phyloP scores from a whole-genome alignment of 2,329 filamentous ascomycete species.

The Botrytis medusae region DNA sequence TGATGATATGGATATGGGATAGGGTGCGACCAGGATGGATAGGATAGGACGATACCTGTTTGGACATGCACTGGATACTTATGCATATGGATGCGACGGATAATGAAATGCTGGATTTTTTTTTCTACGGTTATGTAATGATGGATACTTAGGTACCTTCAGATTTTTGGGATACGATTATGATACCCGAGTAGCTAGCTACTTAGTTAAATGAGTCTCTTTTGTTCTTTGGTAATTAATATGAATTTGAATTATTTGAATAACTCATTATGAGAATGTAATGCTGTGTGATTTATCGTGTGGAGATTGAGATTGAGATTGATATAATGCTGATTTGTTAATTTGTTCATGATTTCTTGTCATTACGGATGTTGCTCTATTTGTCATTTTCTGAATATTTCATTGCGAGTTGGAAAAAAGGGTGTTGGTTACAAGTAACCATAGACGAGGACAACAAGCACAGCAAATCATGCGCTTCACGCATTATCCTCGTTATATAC shows the following conservation, averaged over 20 bases:
- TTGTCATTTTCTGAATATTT: too few relatives aligned
- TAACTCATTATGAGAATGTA: background rate
- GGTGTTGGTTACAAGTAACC: too few relatives aligned
- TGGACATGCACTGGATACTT: background rate
- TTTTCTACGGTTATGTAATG: background rate
- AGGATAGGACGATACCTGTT: background rate
- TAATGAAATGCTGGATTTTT: background rate
- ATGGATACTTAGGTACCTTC: background rate
- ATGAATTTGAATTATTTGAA: background rate
- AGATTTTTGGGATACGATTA: background rate
- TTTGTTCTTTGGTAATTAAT: background rate
- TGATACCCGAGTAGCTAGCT: constrained; percentile 1
- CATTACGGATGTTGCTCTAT: too few relatives aligned
- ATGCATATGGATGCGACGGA: background rate
- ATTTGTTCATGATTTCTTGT: fast-evolving
- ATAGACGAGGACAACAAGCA: too few relatives aligned
- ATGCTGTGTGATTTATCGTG: background rate
- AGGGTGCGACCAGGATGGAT: background rate
- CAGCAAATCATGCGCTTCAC: too few relatives aligned
- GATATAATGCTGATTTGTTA: too few relatives aligned
- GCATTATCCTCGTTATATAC: too few relatives aligned
- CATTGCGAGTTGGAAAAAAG: too few relatives aligned
- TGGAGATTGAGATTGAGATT: background rate
- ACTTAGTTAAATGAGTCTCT: background rate
- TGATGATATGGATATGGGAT: background rate